A percentile compares a stretch with the other conserved stretches of the same genome.
phyloP scores from a whole-genome alignment of 768 basidiomycete species.

The Imleria badia region DNA sequence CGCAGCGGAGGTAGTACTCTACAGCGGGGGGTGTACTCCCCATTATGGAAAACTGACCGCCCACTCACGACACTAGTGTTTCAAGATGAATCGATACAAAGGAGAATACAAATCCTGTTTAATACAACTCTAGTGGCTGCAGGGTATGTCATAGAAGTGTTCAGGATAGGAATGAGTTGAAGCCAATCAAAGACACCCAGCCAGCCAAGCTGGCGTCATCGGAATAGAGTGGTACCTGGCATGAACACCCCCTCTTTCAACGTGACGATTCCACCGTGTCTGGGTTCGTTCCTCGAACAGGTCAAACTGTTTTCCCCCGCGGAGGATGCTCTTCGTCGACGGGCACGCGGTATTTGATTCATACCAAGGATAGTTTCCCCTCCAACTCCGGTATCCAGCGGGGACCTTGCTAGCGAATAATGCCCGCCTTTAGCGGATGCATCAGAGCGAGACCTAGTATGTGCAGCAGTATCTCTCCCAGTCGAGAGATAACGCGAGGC shows the following conservation, averaged over 20 bases:
- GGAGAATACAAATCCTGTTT: not conserved
- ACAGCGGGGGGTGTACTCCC: not conserved
- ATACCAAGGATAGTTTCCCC: not conserved
- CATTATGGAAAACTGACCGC: conserved; percentile 2
- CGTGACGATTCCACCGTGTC: not conserved
- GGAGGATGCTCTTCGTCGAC: conserved; percentile 47
- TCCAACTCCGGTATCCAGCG: conserved; percentile 1
- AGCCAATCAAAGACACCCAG: not conserved
- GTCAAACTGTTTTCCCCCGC: conserved; percentile 39
- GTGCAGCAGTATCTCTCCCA: conserved; percentile 4
- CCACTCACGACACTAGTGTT: too few relatives aligned
- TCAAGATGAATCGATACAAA: too few relatives aligned
- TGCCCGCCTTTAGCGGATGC: conserved; percentile 16
- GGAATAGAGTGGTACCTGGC: not conserved
- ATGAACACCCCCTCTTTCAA: not conserved
- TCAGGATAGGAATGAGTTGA: not conserved
- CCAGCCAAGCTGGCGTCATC: not conserved
- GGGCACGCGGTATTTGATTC: conserved; percentile 18
- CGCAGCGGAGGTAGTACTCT: not conserved
- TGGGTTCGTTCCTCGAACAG: not conserved
- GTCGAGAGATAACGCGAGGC: conserved; percentile 1
- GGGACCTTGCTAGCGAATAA: conserved; percentile 13
- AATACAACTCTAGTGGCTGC: conserved; percentile 1
- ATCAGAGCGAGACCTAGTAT: conserved; percentile 25
- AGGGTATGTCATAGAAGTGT: not conserved